Conservation (phyloP, 164 flowering plant species). For the Buxus sempervirens region DNA sequence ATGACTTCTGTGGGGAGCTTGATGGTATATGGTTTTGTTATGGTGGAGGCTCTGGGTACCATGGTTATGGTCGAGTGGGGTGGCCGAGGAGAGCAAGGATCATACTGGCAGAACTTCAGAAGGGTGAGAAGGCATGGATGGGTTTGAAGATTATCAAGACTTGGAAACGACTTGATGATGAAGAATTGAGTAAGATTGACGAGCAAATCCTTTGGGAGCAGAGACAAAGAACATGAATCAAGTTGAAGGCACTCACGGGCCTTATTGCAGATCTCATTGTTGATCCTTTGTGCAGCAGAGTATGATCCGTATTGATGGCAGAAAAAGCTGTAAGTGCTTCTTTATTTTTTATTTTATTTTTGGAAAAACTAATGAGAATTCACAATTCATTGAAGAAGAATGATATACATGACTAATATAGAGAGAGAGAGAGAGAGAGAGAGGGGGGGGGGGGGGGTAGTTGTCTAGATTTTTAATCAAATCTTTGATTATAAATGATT, state of each 20-base stretch:
- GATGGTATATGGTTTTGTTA: conserved; percentile 80
- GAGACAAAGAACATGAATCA: background rate
- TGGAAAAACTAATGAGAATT: too few species aligned
- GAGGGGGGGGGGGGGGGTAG: too few species aligned
- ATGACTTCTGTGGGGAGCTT: conserved; percentile 86
- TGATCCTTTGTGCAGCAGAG: too few species aligned
- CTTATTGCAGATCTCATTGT: too few species aligned
- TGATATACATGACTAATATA: too few species aligned
- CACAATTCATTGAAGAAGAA: too few species aligned
- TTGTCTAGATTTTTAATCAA: too few species aligned
- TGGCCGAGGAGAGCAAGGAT: conserved; percentile 78
- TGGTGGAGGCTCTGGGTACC: conserved; percentile 91
- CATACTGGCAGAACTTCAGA: conserved; percentile 52
- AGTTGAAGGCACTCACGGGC: background rate
- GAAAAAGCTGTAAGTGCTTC: too few species aligned
- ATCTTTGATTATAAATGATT: too few species aligned
- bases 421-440: too few species aligned
- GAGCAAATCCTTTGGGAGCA: conserved; percentile 64
- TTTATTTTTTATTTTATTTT: too few species aligned
- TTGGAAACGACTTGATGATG: conserved; percentile 88
- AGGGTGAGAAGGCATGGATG: conserved; percentile 44
- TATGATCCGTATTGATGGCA: too few species aligned
- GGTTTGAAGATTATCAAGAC: conserved; percentile 69
- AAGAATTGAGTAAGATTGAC: conserved; percentile 56
- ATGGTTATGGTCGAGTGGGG: conserved; percentile 77